These are phyloP conservation scores for Murraya paniculata DNA, from an alignment of 345 rosid genomes.

Conservation along the genomic window DNA sequence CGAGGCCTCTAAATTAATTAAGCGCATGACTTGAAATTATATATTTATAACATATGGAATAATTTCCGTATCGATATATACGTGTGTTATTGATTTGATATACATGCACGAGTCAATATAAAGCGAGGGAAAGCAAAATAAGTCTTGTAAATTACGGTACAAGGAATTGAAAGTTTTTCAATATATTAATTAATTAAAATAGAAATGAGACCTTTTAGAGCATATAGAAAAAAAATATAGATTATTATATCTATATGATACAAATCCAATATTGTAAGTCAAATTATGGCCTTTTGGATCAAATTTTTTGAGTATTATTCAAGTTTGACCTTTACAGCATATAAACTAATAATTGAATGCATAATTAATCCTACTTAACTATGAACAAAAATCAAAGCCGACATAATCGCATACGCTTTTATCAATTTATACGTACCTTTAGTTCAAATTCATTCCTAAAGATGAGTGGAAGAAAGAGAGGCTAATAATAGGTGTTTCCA, in stretches of 20 bases:
- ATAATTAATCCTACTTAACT: background rate
- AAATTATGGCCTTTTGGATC: background rate
- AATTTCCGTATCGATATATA: too few relatives aligned
- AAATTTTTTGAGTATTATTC: too few relatives aligned
- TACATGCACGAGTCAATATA: background rate
- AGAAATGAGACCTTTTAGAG: background rate
- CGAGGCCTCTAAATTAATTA: background rate
- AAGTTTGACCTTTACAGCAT: too few relatives aligned
- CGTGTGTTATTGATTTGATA: background rate
- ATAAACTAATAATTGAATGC: background rate
- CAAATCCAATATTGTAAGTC: background rate
- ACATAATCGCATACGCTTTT: background rate
- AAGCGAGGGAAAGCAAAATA: background rate
- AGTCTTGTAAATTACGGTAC: background rate
- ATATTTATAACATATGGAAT: background rate
- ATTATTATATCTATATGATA: background rate
- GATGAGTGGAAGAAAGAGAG: background rate
- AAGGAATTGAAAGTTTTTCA: background rate
- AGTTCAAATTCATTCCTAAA: slow-evolving; percentile 1
- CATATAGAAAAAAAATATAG: slow-evolving; percentile 8
- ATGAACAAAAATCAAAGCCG: background rate
- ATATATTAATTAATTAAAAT: background rate
- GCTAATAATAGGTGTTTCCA: slow-evolving; percentile 21
- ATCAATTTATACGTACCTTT: background rate
- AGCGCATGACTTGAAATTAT: background rate